Conservation (phyloP, 1,284 basidiomycete genomes). For the Fomitopsis palustris region DNA sequence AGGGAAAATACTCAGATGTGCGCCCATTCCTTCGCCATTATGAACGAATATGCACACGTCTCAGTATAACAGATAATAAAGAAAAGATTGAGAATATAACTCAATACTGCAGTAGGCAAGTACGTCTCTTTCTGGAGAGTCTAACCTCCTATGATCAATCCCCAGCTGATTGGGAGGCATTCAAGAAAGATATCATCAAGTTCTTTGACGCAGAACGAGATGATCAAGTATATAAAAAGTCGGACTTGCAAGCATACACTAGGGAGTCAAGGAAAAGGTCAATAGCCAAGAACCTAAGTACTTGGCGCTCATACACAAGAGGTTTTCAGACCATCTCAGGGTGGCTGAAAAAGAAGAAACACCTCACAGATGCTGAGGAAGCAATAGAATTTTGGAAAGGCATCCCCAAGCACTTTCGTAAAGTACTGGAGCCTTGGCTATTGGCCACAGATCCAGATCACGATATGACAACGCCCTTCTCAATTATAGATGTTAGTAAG, state of each 20-base stretch:
- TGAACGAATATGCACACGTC: no score
- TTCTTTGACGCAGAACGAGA: background rate
- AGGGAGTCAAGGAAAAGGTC: background rate
- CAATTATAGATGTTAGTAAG: background rate
- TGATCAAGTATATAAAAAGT: background rate
- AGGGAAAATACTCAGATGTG: no score
- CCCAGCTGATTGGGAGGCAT: background rate
- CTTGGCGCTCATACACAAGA: background rate
- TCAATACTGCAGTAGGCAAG: no score
- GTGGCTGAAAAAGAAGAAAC: background rate
- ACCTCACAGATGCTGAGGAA: background rate
- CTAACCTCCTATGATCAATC: no score
- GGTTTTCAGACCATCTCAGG: background rate
- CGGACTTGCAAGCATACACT: background rate
- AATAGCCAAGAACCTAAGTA: background rate
- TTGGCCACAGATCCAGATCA: background rate
- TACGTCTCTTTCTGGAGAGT: no score
- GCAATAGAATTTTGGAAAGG: background rate
- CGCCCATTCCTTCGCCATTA: no score
- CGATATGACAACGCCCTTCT: background rate
- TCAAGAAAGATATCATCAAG: background rate
- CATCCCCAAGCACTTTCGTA: background rate
- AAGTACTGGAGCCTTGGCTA: background rate
- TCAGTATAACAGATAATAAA: no score
- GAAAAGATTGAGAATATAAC: no score